Evolutionary conservation across 1,284 basidiomycete genomes (phyloP), one percentile per base, ranked within the genome.

Genomic region (Pseudozyma hubeiensis): DNA sequence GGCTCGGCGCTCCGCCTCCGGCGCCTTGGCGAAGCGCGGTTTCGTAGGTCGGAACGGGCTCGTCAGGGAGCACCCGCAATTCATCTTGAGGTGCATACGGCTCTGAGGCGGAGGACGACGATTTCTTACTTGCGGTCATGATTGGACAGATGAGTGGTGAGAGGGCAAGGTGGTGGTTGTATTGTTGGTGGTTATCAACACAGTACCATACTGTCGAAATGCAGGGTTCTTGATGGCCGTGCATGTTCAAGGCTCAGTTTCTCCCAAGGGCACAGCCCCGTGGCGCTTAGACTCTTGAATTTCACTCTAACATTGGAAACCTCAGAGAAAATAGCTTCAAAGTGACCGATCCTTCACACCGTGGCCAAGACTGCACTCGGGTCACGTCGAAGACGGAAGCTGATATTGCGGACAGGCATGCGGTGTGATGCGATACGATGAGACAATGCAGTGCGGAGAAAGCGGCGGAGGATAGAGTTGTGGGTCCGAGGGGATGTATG

Each of bases 1-100:
- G 7, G 7, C 43, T 17, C 5, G 50, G 57, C 24, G 62, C 41
- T 13, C 66, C 56, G 9, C 67, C 52, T 4, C 53, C 67, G 10
- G 67, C 68, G 31, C 73, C 73, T 57, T 71, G 31, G 5, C 39
- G 60, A 17, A 75, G 35, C 9, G 73, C 68, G 2, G 67, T 75
- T 34, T 75, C 68, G 58, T 75, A 75, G n/a, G 68, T 64, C 10
- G 73, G 73, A 16, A 67, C 73, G 24, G 73, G 60, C 10, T 75
- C 73, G 43, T 75, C 73, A 0, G 35, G 17, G 45, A 57, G 40
- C 16, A 47, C 56, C 33, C 49, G 50, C 13, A 9, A 16, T 11
- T 34, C 7, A 5, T 39, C 47, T 7, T 46, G 37, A 3, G 31
- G 1, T 19, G 16, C n/a, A 10, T 24, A 35, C 2, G 48, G 4